Evolutionary conservation across 441 rosid species (phyloP).

Genomic region (Pelargonium myrrhifolium): DNA sequence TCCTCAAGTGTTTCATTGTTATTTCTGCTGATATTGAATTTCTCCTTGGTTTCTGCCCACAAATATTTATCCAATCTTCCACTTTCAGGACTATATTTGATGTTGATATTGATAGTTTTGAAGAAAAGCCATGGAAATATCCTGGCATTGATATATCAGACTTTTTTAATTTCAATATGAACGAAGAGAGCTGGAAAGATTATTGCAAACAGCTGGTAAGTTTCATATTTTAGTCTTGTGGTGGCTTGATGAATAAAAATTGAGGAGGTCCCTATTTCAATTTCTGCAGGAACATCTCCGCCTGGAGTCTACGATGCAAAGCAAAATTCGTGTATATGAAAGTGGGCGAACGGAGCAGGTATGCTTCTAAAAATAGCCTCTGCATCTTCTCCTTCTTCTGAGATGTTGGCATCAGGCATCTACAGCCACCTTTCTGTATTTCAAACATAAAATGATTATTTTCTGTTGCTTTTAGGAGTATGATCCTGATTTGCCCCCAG

Average conservation of each 20-base stretch:
- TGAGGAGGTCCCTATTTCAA: slow-evolving; percentile 21
- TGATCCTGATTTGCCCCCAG: slow-evolving; percentile 98
- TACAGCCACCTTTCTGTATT: neutral
- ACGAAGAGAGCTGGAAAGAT: slow-evolving; percentile 94
- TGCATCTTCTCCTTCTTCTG: too few relatives aligned
- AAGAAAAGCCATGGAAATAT: slow-evolving; percentile 95
- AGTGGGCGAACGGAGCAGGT: slow-evolving; percentile 93
- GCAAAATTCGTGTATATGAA: slow-evolving; percentile 97
- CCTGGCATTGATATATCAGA: slow-evolving; percentile 68
- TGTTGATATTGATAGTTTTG: slow-evolving; percentile 81
- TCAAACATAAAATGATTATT: slow-evolving; percentile 3
- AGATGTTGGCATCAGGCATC: slow-evolving; percentile 16
- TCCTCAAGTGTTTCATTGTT: slow-evolving; percentile 5
- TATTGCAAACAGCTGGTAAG: slow-evolving; percentile 92
- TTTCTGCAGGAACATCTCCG: slow-evolving; percentile 73
- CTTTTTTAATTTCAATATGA: slow-evolving; percentile 88
- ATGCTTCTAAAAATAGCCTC: too few relatives aligned
- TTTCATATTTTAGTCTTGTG: slow-evolving; percentile 23
- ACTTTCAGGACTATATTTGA: slow-evolving; percentile 98
- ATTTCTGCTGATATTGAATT: neutral
- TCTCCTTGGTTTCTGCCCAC: too few relatives aligned
- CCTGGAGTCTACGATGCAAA: slow-evolving; percentile 88
- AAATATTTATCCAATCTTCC: slow-evolving; percentile 20
- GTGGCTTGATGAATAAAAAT: slow-evolving; percentile 17
- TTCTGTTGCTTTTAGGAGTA: slow-evolving; percentile 48